Conservation (phyloP, 1,284 basidiomycete species). For the Schizopora paradoxa region DNA sequence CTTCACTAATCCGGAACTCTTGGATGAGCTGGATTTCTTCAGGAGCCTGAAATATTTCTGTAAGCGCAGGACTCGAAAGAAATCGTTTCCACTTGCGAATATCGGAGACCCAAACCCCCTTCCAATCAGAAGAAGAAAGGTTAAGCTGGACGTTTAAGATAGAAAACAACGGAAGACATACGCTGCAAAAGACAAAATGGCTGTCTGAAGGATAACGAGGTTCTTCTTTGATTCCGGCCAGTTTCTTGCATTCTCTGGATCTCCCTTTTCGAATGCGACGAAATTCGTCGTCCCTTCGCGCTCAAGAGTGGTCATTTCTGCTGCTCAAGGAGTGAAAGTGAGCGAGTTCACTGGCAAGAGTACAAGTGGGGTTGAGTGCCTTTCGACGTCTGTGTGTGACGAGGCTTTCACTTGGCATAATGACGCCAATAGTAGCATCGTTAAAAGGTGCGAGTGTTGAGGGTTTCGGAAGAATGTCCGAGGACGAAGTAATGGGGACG, state of each 20-base stretch:
- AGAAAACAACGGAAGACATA: neutral
- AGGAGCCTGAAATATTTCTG: constrained; percentile 18
- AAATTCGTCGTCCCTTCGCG: constrained; percentile 1
- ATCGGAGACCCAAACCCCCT: constrained; percentile 20
- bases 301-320: no score
- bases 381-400: no score
- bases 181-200: constrained; percentile 16
- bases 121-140: neutral
- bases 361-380: no score
- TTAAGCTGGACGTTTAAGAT: neutral
- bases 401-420: no score
- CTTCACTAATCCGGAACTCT: constrained; percentile 19
- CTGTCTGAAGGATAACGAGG: constrained; percentile 5
- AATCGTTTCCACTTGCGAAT: constrained; percentile 22
- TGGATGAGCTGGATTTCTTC: constrained; percentile 20
- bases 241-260: constrained; percentile 3
- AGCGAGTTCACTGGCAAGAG: no score
- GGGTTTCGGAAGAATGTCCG: no score
- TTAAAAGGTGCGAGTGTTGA: no score
- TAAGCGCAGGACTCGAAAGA: neutral
- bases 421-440: no score
- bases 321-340: no score
- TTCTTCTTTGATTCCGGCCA: neutral
- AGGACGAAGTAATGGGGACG: no score
- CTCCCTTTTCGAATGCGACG: neutral